Conservation (phyloP, 1,284 basidiomycete genomes). For the Gomphus bonarii region DNA sequence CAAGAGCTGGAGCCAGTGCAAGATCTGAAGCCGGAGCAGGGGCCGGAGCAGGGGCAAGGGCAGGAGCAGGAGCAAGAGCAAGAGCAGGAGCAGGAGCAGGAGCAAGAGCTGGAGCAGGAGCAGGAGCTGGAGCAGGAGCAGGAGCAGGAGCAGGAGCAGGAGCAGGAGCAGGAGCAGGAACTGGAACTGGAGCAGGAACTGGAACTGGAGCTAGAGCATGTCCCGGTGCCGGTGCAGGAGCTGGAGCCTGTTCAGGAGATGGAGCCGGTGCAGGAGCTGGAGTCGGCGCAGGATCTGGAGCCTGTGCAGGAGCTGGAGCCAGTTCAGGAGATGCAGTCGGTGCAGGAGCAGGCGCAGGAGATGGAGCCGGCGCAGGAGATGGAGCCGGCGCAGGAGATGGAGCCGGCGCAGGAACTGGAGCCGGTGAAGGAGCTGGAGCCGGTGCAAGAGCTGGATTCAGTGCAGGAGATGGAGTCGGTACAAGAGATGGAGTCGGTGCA, state of each 20-base stretch:
- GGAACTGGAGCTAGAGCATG: not conserved
- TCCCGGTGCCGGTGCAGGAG: not conserved
- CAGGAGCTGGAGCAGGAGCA: not conserved
- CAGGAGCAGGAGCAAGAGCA: not conserved
- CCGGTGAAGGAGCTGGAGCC: not conserved
- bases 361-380: not conserved
- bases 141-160: not conserved
- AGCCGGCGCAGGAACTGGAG: not conserved
- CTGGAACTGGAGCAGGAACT: not conserved
- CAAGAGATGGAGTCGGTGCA: not conserved
- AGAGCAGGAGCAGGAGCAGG: not conserved
- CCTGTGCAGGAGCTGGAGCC: not conserved
- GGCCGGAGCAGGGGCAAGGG: not conserved
- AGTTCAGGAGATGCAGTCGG: not conserved
- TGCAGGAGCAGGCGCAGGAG: not conserved
- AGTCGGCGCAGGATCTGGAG: not conserved
- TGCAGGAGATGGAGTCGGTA: not conserved
- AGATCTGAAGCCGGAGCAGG: not conserved
- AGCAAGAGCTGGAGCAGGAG: not conserved
- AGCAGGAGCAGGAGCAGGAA: too few species aligned
- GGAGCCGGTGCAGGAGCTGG: not conserved
- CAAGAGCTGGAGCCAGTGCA: not conserved
- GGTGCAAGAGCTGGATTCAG: not conserved
- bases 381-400: not conserved
- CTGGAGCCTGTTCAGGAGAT: not conserved